phyloP scores from a whole-genome alignment of 768 basidiomycete genomes.

The Pleurotus ostreatus region DNA sequence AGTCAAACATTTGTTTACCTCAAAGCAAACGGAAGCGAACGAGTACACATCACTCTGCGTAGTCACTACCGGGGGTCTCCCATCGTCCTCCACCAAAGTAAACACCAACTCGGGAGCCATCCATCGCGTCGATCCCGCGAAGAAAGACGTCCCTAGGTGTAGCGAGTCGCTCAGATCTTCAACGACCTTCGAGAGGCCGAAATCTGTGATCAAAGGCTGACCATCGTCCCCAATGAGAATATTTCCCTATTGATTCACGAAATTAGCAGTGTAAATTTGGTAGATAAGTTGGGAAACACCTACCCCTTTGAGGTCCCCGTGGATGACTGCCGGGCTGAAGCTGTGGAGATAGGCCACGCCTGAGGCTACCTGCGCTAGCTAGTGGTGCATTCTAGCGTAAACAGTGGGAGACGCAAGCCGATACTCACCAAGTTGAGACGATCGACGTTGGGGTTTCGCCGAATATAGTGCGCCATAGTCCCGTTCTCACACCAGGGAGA shows the following conservation, averaged over 20 bases:
- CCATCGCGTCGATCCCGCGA: conserved; percentile 46
- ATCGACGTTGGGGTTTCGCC: conserved; percentile 34
- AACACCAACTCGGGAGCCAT: conserved; percentile 58
- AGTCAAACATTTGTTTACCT: conserved; percentile 29
- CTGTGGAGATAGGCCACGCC: conserved; percentile 57
- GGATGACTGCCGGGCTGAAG: conserved; percentile 49
- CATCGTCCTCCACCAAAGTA: conserved; percentile 46
- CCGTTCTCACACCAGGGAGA: conserved; percentile 64
- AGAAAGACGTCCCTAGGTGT: conserved; percentile 35
- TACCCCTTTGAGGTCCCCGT: conserved; percentile 63
- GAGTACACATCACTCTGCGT: conserved; percentile 57
- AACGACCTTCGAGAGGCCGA: conserved; percentile 55
- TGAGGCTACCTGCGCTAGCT: conserved; percentile 54
- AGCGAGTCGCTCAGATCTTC: conserved; percentile 43
- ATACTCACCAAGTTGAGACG: conserved; percentile 41
- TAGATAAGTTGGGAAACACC: conserved; percentile 12
- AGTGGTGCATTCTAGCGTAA: not conserved
- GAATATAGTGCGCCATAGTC: conserved; percentile 47
- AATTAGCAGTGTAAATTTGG: not conserved
- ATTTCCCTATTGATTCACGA: conserved; percentile 38
- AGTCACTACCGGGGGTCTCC: conserved; percentile 37
- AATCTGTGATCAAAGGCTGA: conserved; percentile 54
- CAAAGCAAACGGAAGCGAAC: conserved; percentile 55
- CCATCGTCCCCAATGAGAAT: conserved; percentile 53
- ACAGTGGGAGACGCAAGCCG: conserved; percentile 12